phyloP scores from a whole-genome alignment of 108 stramenopile genomes.

The Thalassiosira profunda region DNA sequence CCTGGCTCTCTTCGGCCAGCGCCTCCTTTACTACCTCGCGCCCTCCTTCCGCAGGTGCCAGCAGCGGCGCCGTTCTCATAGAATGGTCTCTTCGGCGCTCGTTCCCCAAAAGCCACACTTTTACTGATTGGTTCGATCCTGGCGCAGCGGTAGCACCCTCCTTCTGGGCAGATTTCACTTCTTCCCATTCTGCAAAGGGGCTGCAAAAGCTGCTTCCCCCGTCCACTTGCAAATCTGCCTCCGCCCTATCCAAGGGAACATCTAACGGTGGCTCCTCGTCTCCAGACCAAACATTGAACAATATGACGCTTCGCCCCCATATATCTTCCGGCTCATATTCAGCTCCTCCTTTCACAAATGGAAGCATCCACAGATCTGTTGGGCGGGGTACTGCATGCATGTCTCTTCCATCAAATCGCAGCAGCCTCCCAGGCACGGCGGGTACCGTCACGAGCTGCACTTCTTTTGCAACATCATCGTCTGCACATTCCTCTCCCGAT shows the following conservation, averaged over 20 bases:
- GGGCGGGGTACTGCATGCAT: constrained; percentile 86
- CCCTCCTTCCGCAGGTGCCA: constrained; percentile 29
- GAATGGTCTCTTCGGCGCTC: constrained; percentile 54
- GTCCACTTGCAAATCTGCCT: too few relatives aligned
- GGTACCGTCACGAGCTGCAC: constrained; percentile 64
- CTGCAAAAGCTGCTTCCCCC: constrained; percentile 36
- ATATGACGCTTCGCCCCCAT: constrained; percentile 76
- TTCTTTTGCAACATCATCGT: too few relatives aligned
- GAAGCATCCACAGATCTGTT: constrained; percentile 68
- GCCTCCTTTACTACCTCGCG: constrained; percentile 29
- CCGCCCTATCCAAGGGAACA: constrained; percentile 44
- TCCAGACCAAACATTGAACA: constrained; percentile 83
- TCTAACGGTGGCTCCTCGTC: constrained; percentile 60
- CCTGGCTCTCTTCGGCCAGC: constrained; percentile 21
- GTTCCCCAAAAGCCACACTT: constrained; percentile 79
- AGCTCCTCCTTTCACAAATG: constrained; percentile 59
- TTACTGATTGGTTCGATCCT: constrained; percentile 41
- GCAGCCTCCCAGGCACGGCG: constrained; percentile 63
- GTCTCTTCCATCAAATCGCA: constrained; percentile 70
- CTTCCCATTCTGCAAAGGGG: constrained; percentile 25
- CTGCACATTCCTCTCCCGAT: too few relatives aligned
- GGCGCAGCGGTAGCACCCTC: background rate
- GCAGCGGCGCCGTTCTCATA: constrained; percentile 54
- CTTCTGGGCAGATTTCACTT: background rate
- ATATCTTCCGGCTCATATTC: constrained; percentile 50